Evolutionary conservation across 1,284 basidiomycete genomes (phyloP).

Genomic region (Heimioporus punctisporus): DNA sequence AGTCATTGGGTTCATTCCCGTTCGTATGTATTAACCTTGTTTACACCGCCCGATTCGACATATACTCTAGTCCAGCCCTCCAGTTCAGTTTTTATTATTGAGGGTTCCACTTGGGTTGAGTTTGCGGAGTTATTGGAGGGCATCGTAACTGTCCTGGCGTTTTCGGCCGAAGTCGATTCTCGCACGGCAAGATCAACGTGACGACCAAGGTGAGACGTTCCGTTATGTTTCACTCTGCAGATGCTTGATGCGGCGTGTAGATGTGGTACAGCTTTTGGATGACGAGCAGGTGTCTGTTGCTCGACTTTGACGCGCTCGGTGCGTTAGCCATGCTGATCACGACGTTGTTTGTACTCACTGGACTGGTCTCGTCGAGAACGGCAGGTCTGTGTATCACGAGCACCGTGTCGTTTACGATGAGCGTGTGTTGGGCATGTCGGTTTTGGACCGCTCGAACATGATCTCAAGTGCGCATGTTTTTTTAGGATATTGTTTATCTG

Average conservation of each 20-base stretch:
- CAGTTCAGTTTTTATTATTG: slow-evolving; percentile 58
- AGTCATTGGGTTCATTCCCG: slow-evolving; percentile 55
- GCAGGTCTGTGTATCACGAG: slow-evolving; percentile 89
- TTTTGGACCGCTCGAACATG: slow-evolving; percentile 52
- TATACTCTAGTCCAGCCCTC: too few species aligned
- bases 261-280: slow-evolving; percentile 84
- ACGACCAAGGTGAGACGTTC: slow-evolving; percentile 58
- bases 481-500: not conserved
- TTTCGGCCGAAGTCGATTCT: slow-evolving; percentile 80
- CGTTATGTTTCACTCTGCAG: not conserved
- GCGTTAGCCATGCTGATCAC: slow-evolving; percentile 65
- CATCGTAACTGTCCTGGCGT: slow-evolving; percentile 86
- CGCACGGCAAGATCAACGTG: slow-evolving; percentile 67
- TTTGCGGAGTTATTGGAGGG: slow-evolving; percentile 73
- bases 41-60: too few species aligned
- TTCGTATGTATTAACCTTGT: slow-evolving; percentile 33
- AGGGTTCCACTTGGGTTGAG: slow-evolving; percentile 66
- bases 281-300: slow-evolving; percentile 77
- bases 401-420: slow-evolving; percentile 60
- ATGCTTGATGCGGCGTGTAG: slow-evolving; percentile 32
- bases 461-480: slow-evolving; percentile 27
- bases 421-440: slow-evolving; percentile 73
- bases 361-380: slow-evolving; percentile 67
- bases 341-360: slow-evolving; percentile 75
- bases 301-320: slow-evolving; percentile 80